Evolutionary conservation across 1,284 basidiomycete species (phyloP), one percentile per base, ranked within the genome.

Genomic region (Papiliotrema fonsecae): DNA sequence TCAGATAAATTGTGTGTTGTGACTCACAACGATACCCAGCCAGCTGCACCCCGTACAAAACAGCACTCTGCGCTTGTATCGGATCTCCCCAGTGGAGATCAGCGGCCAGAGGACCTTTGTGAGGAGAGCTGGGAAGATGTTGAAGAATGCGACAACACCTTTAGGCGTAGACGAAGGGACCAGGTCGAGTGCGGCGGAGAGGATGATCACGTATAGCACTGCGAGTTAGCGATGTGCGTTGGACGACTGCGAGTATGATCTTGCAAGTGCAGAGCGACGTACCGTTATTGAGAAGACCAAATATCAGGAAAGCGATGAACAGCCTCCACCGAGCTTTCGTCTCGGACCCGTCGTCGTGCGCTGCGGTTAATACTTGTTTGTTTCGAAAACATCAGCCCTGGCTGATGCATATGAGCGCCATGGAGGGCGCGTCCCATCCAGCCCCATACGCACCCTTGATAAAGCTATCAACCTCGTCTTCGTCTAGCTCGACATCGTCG

Each of bases 21-120:
- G 5, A 62, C 72, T 50, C 34, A 90, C 88, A 40, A 92, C 71
- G 82, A 94, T 93, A 7, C 91, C 92, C 13, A 79, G 61, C 49
- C 85, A 83, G 61, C 86, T 89, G 47, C 87, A 69, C 1, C 77
- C 54, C 41, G 84, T 86, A 63, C 94, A 96, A 35, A 84, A 83
- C 6, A 82, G 54, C n/a, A 96, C 69, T 16, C 92, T 79, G 42
- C 78, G 80, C 0, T 77, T 75, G 67, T 96, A 97, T 53, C 82
- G 79, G 72, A 94, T 87, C 53, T 79, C 77, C 0, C 92, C 92
- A 60, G 83, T 85, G 34, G 90, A 78, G 7, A 94, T 58, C 63
- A 97, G 92, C 0, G 94, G 93, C 92, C 92, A 98, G 9, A 84
- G 84, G 2, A 96, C 78, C 74, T 97, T 98, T 21, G 88, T 90